Percentiles rank a stretch among this genome's conserved stretches.
These are phyloP conservation scores for Aspergillus flavus DNA, from an alignment of 2,329 filamentous ascomycete species.

Conservation along the genomic window DNA sequence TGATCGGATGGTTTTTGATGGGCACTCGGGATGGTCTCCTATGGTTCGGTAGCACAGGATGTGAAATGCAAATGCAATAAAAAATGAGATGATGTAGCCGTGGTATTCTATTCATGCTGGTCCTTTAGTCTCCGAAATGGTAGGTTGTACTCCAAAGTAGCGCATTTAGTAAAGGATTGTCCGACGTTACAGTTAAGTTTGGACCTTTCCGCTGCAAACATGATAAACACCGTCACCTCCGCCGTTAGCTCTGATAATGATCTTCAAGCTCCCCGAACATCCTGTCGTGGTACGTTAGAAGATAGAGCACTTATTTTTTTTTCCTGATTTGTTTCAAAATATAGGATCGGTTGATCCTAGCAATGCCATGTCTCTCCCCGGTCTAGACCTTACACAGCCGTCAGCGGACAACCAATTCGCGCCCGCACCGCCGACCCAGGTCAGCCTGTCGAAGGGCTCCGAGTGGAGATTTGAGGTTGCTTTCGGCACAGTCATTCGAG, in stretches of 20 bases:
- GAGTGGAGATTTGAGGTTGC: constrained; percentile 82
- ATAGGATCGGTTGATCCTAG: constrained; percentile 7
- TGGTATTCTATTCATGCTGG: neutral
- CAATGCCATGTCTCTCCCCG: constrained; percentile 69
- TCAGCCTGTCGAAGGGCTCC: constrained; percentile 63
- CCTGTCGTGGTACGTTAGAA: neutral
- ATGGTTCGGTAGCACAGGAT: constrained; percentile 1
- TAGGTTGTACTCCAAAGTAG: neutral
- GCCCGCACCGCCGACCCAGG: constrained; percentile 45
- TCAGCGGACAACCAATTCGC: constrained; percentile 51
- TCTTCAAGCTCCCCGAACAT: neutral
- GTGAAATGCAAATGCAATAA: constrained; percentile 4
- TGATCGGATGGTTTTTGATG: constrained; percentile 3
- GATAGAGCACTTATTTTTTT: neutral
- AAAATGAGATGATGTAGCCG: neutral
- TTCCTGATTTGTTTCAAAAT: neutral
- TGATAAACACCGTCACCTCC: constrained; percentile 23
- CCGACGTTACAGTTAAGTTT: neutral
- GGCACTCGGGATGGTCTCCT: neutral
- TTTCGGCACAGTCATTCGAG: constrained; percentile 53
- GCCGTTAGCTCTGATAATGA: constrained; percentile 10
- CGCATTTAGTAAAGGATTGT: too few species aligned
- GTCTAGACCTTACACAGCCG: constrained; percentile 68
- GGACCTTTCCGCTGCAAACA: constrained; percentile 22
- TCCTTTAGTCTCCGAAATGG: neutral